phyloP scores from a whole-genome alignment of 306 rosid genomes.

The Citrullus mucosospermus region DNA sequence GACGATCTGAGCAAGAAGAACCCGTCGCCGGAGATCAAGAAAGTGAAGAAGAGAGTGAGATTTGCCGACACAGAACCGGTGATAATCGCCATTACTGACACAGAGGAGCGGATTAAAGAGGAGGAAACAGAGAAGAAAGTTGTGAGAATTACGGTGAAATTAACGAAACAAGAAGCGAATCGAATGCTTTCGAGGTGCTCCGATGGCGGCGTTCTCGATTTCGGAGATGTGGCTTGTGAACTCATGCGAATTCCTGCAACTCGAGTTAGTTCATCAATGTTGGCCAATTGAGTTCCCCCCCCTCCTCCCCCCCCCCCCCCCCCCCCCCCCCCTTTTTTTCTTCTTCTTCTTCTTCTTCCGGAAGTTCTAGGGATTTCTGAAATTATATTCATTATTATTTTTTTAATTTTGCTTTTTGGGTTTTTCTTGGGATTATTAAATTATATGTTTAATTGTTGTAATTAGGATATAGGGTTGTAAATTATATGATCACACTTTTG shows the following conservation, averaged over 20 bases:
- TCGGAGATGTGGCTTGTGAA: constrained; percentile 8
- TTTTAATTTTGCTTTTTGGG: background rate
- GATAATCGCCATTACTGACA: background rate
- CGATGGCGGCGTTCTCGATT: constrained; percentile 3
- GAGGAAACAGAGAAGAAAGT: background rate
- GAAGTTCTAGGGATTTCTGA: background rate
- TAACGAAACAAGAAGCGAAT: constrained; percentile 11
- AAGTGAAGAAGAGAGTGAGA: constrained; percentile 7
- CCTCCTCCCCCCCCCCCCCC: too few relatives aligned
- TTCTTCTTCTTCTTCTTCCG: background rate
- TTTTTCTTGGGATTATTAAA: background rate
- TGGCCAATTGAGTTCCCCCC: background rate
- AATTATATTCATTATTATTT: background rate
- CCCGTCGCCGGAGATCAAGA: background rate
- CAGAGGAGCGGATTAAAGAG: background rate
- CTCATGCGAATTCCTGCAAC: background rate
- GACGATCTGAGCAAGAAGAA: background rate
- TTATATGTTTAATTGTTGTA: background rate
- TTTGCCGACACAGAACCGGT: constrained; percentile 5
- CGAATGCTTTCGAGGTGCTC: constrained; percentile 11
- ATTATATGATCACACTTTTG: background rate
- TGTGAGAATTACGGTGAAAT: constrained; percentile 10
- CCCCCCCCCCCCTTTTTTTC: background rate
- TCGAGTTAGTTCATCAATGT: background rate
- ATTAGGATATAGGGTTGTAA: background rate